Evolutionary conservation across 805 yeast species (phyloP).

Genomic region (Nakazawaea siamensis): DNA sequence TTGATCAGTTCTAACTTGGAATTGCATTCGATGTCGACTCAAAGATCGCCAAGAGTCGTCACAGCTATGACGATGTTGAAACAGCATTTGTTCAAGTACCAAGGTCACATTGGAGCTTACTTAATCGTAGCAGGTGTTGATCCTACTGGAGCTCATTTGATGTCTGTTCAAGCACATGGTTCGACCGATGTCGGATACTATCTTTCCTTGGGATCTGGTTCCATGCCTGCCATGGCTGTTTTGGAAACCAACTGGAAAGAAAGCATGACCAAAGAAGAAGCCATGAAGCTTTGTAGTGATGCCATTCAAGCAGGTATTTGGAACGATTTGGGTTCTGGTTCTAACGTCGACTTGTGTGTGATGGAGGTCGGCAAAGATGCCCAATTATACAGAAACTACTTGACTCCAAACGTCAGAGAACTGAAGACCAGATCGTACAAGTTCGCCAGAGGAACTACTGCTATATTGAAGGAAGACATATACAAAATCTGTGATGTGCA

Average conservation of each 20-base stretch:
- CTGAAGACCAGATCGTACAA: slow-evolving; percentile 76
- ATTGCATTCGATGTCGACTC: slow-evolving; percentile 76
- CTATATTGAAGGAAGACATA: slow-evolving; percentile 61
- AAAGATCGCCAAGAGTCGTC: slow-evolving; percentile 86
- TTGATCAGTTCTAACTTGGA: slow-evolving; percentile 86
- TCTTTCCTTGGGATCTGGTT: slow-evolving; percentile 91
- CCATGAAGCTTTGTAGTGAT: slow-evolving; percentile 81
- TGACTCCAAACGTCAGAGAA: slow-evolving; percentile 85
- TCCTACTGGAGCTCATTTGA: slow-evolving; percentile 90
- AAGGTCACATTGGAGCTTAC: slow-evolving; percentile 96
- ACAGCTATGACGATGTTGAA: slow-evolving; percentile 88
- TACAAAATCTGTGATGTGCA: slow-evolving; percentile 60
- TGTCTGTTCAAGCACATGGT: slow-evolving; percentile 95
- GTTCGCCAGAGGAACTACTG: slow-evolving; percentile 92
- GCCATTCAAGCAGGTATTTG: slow-evolving; percentile 98
- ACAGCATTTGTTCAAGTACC: slow-evolving; percentile 93
- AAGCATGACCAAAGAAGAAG: slow-evolving; percentile 76
- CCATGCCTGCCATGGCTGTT: slow-evolving; percentile 97
- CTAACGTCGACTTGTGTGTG: slow-evolving; percentile 95
- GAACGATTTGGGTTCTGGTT: slow-evolving; percentile 98
- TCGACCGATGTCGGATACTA: slow-evolving; percentile 94
- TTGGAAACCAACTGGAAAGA: slow-evolving; percentile 83
- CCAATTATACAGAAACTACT: slow-evolving; percentile 72
- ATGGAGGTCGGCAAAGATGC: slow-evolving; percentile 94
- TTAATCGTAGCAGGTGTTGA: slow-evolving; percentile 97